Evolutionary conservation across 495 filamentous ascomycete species (phyloP), one percentile per base, ranked within the genome.

Genomic region (Xylaria scruposa): DNA sequence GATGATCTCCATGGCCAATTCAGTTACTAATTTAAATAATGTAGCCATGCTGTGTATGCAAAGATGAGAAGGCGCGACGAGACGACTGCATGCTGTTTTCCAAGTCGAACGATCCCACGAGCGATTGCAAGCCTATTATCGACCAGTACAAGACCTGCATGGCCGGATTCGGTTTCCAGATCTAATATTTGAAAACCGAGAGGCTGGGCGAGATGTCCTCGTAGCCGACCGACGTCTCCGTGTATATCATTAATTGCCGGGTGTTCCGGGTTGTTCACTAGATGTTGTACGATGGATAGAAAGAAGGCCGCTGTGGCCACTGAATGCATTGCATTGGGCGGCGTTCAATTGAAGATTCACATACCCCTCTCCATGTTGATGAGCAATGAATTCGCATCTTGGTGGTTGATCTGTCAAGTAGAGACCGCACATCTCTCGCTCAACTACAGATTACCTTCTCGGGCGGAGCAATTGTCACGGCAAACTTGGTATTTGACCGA

Each of bases 21-120:
- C 40, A 60, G 31, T 31, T 31, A 38, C 67, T 77, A 56, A 77
- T 67, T 3, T 17, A 10, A 17, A 33, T 19, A 5, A 24, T 31
- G 68, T 78, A 97, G 94, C 94, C 94, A 44, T 97, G 94, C 88
- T 97, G 95, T 81, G 96, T 99, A 26, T 99, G 96, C 89, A 97
- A 95, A 78, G 88, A 93, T 58, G 96, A 99, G 82, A 99, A 99
- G 81, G 87, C 92, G 70, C 83, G 85, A 71, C 93, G 96, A 71
- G 96, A 99, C 82, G 96, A 99, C 83, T 99, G 96, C 86, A 98
- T 99, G 95, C 92, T 99, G 21, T 97, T 98, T 83, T 94, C 92
- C 68, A 93, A 89, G 72, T 85, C 89, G 72, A 88, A 89, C 70
- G 90, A 97, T 77, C 91, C 94, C 38, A 87, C 93, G 76, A 79